A percentile compares a stretch with the other conserved stretches of the same genome.
phyloP scores from a whole-genome alignment of 352 stramenopile genomes.

The Phytophthora sp. region DNA sequence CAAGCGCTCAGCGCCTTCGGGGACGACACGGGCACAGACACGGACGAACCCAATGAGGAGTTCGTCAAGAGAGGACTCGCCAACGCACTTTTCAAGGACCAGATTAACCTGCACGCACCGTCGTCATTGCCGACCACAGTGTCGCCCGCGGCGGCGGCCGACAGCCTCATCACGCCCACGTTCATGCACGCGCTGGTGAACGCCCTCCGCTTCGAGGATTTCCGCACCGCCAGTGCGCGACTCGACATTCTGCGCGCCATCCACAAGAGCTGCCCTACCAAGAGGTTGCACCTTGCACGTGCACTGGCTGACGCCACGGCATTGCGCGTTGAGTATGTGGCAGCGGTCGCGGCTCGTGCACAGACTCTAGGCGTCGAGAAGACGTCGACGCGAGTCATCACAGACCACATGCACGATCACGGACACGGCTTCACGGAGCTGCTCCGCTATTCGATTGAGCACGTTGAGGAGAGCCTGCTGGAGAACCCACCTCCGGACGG shows the following conservation, averaged over 20 bases:
- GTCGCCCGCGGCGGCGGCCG: conserved; percentile 49
- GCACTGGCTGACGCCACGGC: conserved; percentile 75
- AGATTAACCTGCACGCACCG: conserved; percentile 41
- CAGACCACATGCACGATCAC: conserved; percentile 73
- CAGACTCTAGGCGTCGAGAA: conserved; percentile 70
- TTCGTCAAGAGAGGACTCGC: conserved; percentile 86
- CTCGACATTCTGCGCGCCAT: conserved; percentile 88
- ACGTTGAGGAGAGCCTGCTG: conserved; percentile 55
- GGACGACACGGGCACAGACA: conserved; percentile 80
- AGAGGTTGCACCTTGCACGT: conserved; percentile 70
- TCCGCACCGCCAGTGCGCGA: conserved; percentile 79
- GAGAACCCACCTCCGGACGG: conserved; percentile 17
- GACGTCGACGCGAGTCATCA: conserved; percentile 41
- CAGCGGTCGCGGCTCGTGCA: conserved; percentile 47
- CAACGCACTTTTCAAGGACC: conserved; percentile 78
- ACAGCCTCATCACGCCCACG: conserved; percentile 75
- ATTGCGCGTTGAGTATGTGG: conserved; percentile 73
- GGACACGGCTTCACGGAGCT: conserved; percentile 84
- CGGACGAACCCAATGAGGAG: conserved; percentile 82
- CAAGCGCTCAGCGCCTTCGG: conserved; percentile 68
- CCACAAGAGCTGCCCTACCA: conserved; percentile 78
- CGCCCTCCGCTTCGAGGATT: conserved; percentile 86
- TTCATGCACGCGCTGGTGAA: conserved; percentile 85
- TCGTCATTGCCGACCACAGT: conserved; percentile 26
- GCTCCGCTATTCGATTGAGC: conserved; percentile 84